These are phyloP conservation scores for Protea cynaroides DNA, from an alignment of 164 flowering plant species.

Conservation along the genomic window DNA sequence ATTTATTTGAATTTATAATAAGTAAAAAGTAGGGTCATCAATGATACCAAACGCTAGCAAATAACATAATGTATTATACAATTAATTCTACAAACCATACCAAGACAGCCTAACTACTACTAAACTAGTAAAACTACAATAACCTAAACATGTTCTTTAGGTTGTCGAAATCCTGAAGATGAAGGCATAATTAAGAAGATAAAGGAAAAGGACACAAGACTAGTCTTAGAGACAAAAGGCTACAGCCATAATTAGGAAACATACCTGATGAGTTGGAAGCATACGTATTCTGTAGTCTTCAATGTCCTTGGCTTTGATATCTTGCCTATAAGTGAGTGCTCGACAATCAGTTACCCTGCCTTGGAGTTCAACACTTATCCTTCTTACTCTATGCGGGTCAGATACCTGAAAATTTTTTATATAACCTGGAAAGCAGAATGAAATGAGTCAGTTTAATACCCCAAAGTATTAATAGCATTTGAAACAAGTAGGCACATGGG, in stretches of 20 bases:
- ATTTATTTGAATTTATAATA: too few relatives aligned
- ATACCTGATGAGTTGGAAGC: constrained; percentile 84
- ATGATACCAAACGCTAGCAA: too few relatives aligned
- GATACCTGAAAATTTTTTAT: constrained; percentile 62
- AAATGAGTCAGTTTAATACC: background rate
- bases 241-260: background rate
- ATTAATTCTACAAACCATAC: too few relatives aligned
- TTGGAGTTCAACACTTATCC: constrained; percentile 65
- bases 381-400: constrained; percentile 77
- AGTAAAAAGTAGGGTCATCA: too few relatives aligned
- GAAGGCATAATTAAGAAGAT: too few relatives aligned
- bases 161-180: too few relatives aligned
- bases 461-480: background rate
- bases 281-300: constrained; percentile 37
- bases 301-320: constrained; percentile 60
- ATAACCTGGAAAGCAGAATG: constrained; percentile 46
- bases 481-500: constrained; percentile 1
- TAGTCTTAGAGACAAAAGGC: too few relatives aligned
- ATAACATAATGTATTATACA: too few relatives aligned
- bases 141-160: too few relatives aligned
- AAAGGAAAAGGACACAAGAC: too few relatives aligned
- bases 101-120: too few relatives aligned
- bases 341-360: constrained; percentile 74
- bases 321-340: constrained; percentile 73
- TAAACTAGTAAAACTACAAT: too few relatives aligned